Evolutionary conservation across 331 rosid genomes (phyloP).

Genomic region (Malus hybrid): DNA sequence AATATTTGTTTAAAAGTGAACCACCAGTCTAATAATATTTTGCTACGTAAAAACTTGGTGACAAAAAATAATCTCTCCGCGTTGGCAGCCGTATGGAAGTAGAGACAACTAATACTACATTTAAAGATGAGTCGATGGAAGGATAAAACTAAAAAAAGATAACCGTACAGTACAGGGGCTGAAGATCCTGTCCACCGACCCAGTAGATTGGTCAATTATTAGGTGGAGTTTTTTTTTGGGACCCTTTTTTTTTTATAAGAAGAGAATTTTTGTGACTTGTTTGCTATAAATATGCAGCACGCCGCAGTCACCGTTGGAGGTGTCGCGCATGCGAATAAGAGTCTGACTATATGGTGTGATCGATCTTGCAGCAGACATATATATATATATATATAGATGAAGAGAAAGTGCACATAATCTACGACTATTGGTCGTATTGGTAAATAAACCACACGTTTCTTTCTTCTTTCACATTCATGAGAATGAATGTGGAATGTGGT

Average conservation of each 20-base stretch:
- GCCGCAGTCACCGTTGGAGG: slow-evolving; percentile 34
- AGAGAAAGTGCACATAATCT: background rate
- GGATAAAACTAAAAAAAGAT: background rate
- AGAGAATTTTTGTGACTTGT: background rate
- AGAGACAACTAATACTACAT: no score
- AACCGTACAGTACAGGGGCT: background rate
- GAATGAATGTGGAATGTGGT: background rate
- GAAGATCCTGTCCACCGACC: slow-evolving; percentile 38
- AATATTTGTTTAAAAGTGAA: no score
- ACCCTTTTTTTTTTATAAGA: background rate
- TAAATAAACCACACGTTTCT: background rate
- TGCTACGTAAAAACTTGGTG: background rate
- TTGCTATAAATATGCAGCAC: background rate
- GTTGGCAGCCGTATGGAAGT: background rate
- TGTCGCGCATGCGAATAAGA: slow-evolving; percentile 47
- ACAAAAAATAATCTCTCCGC: background rate
- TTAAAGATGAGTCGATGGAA: background rate
- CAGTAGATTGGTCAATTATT: slow-evolving; percentile 8
- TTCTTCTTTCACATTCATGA: background rate
- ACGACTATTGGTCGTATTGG: background rate
- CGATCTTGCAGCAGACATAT: background rate
- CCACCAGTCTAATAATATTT: background rate
- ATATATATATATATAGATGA: background rate
- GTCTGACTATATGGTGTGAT: background rate
- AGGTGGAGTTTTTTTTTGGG: background rate